These are phyloP conservation scores for Macrocystidia cucumis DNA, from an alignment of 1,284 basidiomycete species.

Conservation along the genomic window DNA sequence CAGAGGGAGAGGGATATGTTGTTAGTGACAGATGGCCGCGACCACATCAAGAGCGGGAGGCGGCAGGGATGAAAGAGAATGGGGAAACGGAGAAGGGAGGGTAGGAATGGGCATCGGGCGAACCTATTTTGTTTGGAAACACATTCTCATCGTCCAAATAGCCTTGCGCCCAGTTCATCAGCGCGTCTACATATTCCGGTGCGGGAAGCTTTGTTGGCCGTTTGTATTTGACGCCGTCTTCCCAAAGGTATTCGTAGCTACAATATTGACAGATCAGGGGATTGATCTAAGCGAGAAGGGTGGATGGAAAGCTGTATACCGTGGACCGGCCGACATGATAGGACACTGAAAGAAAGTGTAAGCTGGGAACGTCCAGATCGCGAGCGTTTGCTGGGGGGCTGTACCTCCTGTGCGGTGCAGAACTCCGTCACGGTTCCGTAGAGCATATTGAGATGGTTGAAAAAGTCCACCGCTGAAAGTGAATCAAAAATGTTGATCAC, in stretches of 20 bases:
- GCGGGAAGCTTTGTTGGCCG: constrained; percentile 91
- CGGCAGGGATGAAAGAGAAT: constrained; percentile 1
- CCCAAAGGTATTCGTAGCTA: constrained; percentile 98
- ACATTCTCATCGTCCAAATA: constrained; percentile 89
- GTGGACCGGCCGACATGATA: constrained; percentile 97
- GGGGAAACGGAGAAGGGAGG: no score
- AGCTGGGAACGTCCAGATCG: constrained; percentile 2
- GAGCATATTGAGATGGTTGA: constrained; percentile 94
- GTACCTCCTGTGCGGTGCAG: constrained; percentile 86
- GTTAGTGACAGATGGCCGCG: constrained; percentile 22
- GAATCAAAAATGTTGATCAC: constrained; percentile 1
- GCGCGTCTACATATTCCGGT: constrained; percentile 94
- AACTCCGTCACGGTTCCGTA: constrained; percentile 97
- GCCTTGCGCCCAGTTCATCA: constrained; percentile 98
- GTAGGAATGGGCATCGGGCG: constrained; percentile 9
- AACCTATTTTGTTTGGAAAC: constrained; percentile 95
- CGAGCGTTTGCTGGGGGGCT: constrained; percentile 8
- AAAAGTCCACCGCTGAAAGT: constrained; percentile 86
- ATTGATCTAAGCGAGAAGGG: not conserved
- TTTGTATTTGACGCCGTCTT: constrained; percentile 89
- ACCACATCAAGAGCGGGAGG: not conserved
- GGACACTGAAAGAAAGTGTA: constrained; percentile 60
- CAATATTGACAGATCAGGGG: constrained; percentile 4
- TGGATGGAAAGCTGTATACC: constrained; percentile 34
- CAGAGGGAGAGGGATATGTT: not conserved